phyloP scores from a whole-genome alignment of 2,329 filamentous ascomycete species.

The Phyllosticta citriasiana region DNA sequence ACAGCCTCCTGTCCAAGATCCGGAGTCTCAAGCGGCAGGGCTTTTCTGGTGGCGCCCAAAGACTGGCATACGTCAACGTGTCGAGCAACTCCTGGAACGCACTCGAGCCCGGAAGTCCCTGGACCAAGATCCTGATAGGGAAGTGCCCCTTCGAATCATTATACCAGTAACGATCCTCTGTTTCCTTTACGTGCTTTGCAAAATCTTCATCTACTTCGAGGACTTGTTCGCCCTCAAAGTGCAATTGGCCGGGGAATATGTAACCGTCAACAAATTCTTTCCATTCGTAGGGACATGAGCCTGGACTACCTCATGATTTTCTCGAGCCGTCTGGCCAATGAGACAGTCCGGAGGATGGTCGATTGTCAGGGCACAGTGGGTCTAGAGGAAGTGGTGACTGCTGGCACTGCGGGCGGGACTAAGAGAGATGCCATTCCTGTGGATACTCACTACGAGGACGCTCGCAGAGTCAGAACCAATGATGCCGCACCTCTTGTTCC shows the following conservation, averaged over 20 bases:
- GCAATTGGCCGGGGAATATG: neutral
- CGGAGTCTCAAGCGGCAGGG: neutral
- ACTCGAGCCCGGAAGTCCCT: neutral
- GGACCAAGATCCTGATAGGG: neutral
- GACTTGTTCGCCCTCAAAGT: neutral
- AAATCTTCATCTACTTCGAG: neutral
- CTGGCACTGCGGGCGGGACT: too few species aligned
- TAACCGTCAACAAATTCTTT: neutral
- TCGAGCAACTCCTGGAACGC: neutral
- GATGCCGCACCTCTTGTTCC: too few species aligned
- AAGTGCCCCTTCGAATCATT: neutral
- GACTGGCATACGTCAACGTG: neutral
- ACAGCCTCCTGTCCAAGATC: neutral
- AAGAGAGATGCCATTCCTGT: too few species aligned
- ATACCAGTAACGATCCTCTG: neutral
- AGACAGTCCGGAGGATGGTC: too few species aligned
- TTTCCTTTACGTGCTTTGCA: neutral
- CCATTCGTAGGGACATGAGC: neutral
- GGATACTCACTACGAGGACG: too few species aligned
- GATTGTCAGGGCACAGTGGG: too few species aligned
- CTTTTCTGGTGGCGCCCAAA: neutral
- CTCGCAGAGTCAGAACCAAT: too few species aligned
- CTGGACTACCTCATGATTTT: too few species aligned
- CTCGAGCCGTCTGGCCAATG: too few species aligned
- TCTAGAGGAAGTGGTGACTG: too few species aligned